Evolutionary conservation across 371 early-diverging fungal species (phyloP).

Genomic region (Mucor racemosus): DNA sequence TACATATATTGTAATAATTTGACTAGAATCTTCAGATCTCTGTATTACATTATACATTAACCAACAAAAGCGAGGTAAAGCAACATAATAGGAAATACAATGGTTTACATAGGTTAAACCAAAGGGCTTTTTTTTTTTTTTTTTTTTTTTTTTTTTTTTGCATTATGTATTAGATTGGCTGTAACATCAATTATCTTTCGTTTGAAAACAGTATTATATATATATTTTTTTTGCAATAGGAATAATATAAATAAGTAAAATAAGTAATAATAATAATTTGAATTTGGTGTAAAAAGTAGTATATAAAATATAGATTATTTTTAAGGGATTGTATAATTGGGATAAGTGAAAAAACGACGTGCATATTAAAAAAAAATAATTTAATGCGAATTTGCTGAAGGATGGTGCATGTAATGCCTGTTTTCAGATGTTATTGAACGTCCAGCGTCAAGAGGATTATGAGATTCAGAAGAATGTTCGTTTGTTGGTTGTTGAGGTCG

Average conservation of each 20-base stretch:
- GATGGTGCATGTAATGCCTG: conserved; percentile 26
- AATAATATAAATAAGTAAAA: background rate
- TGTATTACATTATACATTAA: background rate
- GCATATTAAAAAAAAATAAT: background rate
- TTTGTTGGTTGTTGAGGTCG: conserved; percentile 11
- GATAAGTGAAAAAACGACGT: background rate
- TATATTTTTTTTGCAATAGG: background rate
- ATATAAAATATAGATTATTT: background rate
- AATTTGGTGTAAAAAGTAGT: background rate
- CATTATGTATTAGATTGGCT: too few species aligned
- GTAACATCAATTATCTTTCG: too few species aligned
- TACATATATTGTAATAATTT: background rate
- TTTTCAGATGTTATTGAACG: conserved; percentile 27
- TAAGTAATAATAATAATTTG: background rate
- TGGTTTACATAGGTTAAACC: too few species aligned
- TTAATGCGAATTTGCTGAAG: conserved; percentile 20
- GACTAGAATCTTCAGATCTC: background rate
- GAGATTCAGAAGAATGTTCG: conserved; percentile 3
- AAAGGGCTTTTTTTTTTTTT: too few species aligned
- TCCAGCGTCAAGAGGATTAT: conserved; percentile 30
- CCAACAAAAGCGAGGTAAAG: background rate
- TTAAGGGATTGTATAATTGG: background rate
- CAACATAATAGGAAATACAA: background rate
- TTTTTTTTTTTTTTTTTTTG: too few species aligned
- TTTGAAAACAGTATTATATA: background rate